Evolutionary conservation across 1,284 basidiomycete genomes (phyloP).

Genomic region (Boletus albobrunnescens): DNA sequence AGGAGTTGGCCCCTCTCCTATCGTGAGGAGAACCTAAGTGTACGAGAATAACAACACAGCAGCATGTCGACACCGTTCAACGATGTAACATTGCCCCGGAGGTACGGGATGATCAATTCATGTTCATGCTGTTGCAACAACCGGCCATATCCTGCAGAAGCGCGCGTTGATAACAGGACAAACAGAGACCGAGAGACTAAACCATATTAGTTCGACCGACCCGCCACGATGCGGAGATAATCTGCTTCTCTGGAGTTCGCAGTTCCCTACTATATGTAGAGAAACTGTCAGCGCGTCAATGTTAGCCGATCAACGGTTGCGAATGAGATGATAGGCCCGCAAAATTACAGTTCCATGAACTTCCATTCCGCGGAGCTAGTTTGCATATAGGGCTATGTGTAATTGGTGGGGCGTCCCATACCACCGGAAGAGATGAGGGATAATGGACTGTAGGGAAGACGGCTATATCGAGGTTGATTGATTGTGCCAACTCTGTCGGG

Average conservation of each 20-base stretch:
- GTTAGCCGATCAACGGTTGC: slow-evolving; percentile 8
- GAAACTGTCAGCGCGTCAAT: neutral
- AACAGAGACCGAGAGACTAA: slow-evolving; percentile 11
- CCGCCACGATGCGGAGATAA: slow-evolving; percentile 23
- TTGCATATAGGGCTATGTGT: neutral
- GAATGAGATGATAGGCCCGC: slow-evolving; percentile 18
- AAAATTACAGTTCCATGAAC: slow-evolving; percentile 8
- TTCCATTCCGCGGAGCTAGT: slow-evolving; percentile 24
- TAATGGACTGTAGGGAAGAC: slow-evolving; percentile 1
- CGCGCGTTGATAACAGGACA: neutral
- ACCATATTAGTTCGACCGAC: slow-evolving; percentile 5
- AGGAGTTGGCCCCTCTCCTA: neutral
- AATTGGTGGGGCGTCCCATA: slow-evolving; percentile 1
- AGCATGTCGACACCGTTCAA: neutral
- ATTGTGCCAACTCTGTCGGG: neutral
- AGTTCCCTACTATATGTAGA: slow-evolving; percentile 6
- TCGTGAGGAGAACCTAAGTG: neutral
- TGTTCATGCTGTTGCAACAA: neutral
- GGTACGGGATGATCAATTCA: neutral
- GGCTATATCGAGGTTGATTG: slow-evolving; percentile 14
- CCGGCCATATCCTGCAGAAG: neutral
- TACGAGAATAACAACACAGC: neutral
- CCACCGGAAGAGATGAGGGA: neutral
- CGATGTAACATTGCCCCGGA: neutral
- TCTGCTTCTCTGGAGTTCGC: slow-evolving; percentile 14